phyloP scores from a whole-genome alignment of 495 filamentous ascomycete species.

The Diplogelasinospora grovesii region DNA sequence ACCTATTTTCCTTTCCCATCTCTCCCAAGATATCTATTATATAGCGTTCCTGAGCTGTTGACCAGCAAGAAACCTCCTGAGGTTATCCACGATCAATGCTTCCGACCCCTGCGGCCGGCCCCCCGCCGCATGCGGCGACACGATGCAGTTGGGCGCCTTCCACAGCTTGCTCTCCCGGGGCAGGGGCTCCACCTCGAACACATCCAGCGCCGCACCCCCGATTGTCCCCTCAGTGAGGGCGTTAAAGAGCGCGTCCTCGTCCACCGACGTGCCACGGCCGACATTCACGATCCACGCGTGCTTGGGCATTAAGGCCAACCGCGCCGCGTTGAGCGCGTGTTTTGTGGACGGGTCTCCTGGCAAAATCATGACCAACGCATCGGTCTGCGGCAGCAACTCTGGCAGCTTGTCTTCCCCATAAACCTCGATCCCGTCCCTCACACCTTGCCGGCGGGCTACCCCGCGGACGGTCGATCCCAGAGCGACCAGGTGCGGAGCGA shows the following conservation, averaged over 20 bases:
- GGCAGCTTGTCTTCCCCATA: constrained; percentile 35
- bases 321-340: constrained; percentile 59
- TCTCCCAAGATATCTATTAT: too few species aligned
- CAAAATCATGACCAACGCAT: constrained; percentile 73
- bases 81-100: constrained; percentile 46
- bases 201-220: constrained; percentile 64
- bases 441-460: constrained; percentile 47
- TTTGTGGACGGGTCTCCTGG: constrained; percentile 59
- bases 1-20: too few species aligned
- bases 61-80: constrained; percentile 44
- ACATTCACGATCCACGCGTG: constrained; percentile 80
- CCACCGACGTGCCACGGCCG: constrained; percentile 69
- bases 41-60: constrained; percentile 49
- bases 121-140: constrained; percentile 42
- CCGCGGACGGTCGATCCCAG: constrained; percentile 42
- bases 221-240: constrained; percentile 63
- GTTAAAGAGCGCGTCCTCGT: constrained; percentile 71
- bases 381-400: constrained; percentile 59
- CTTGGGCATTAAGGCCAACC: constrained; percentile 66
- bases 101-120: constrained; percentile 50
- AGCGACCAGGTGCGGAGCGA: constrained; percentile 61
- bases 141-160: constrained; percentile 31
- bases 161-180: constrained; percentile 33
- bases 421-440: constrained; percentile 50
- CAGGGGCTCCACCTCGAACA: constrained; percentile 71